Evolutionary conservation across 1,284 basidiomycete species (phyloP), one percentile per base, ranked within the genome.

Genomic region (Marasmius sp.): DNA sequence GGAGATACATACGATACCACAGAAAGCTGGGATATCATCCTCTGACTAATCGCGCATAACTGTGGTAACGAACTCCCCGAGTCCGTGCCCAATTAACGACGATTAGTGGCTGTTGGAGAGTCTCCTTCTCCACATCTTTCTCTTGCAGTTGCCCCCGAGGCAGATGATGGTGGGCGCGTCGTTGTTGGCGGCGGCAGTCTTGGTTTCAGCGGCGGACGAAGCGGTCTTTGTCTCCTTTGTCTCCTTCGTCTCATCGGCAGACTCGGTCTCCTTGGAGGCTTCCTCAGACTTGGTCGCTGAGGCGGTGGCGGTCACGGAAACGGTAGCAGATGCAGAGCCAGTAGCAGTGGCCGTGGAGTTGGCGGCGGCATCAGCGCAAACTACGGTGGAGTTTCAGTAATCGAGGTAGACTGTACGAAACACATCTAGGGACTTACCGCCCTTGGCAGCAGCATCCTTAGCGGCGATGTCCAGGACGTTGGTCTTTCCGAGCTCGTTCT

Each of bases 381-480:
- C n/a, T 43, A 38, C 39, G 39, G 7, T 45, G 20, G 7, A 43
- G 18, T 45, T 14, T 33, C 1, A 43, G 37, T 20, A 56, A 41
- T 12, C 16, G 16, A 33, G 20, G 33, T 10, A 27, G 16, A 22
- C 18, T 34, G n/a, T 22, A 3, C 27, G 39, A 41, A 6, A 38
- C 38, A 41, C 33, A 37, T 38, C n/a, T 34, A 36, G 16, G 16
- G 36, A 48, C 47, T 58, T 4, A 56, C 54, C 16, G 7, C 8
- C 43, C 2, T 43, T 18, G 12, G 43, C 22, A 18, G 36, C 57
- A 36, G 49, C 45, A 22, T 50, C 38, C n/a, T 12, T n/a, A 18
- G 57, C 36, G 43, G 62, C 59, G 6, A 64, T n/a, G 36, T 61
- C 61, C 16, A 64, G 57, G 11, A 65, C 38, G 33, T 65, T 65